phyloP scores from a whole-genome alignment of 2,329 filamentous ascomycete species.

The Fonsecaea erecta region DNA sequence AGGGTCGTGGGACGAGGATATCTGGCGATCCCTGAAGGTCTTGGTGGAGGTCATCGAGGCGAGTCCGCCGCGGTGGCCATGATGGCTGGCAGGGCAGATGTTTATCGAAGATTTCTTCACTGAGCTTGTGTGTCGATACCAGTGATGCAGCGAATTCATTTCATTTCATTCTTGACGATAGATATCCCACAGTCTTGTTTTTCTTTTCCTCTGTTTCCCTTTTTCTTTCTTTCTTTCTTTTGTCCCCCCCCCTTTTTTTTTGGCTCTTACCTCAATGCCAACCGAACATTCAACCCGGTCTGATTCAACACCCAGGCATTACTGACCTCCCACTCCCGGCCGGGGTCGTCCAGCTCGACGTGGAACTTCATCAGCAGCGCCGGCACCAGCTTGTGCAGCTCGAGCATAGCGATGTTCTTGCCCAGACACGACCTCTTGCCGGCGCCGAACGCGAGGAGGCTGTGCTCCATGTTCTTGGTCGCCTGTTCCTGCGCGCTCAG shows the following conservation, averaged over 20 bases:
- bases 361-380: constrained; percentile 35
- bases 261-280: constrained; percentile 26
- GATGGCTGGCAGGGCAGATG: neutral
- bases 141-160: too few species aligned
- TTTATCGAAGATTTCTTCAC: neutral
- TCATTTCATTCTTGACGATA: too few species aligned
- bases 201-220: too few species aligned
- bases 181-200: too few species aligned
- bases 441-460: constrained; percentile 37
- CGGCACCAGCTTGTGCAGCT: constrained; percentile 38
- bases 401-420: constrained; percentile 40
- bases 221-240: too few species aligned
- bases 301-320: constrained; percentile 38
- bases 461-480: constrained; percentile 37
- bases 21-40: constrained; percentile 30
- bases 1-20: constrained; percentile 32
- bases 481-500: constrained; percentile 33
- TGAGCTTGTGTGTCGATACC: neutral
- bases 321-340: constrained; percentile 30
- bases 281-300: constrained; percentile 30
- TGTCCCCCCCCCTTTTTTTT: too few species aligned
- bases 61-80: constrained; percentile 8
- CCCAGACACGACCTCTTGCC: constrained; percentile 40
- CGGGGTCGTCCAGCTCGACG: constrained; percentile 28
- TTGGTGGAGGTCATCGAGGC: constrained; percentile 33